Percentiles rank a stretch among this genome's conserved stretches.
Conservation (phyloP, 2,329 filamentous ascomycete species). For the Botryotinia globosa region DNA sequence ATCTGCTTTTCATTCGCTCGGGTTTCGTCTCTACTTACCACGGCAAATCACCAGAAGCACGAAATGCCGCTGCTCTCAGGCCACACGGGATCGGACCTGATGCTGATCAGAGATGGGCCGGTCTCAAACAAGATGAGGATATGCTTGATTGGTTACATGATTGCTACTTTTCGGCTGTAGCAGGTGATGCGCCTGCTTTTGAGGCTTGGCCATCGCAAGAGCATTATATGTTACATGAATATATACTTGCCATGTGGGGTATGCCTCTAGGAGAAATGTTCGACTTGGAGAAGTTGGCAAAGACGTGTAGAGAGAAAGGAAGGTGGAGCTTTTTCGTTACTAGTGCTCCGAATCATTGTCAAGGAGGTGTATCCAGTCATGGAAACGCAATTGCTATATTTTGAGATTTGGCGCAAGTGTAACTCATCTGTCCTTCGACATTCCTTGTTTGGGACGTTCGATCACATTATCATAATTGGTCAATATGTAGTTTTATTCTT, state of each 20-base stretch:
- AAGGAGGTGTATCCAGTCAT: constrained; percentile 49
- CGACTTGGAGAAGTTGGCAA: constrained; percentile 37
- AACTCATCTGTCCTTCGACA: background rate
- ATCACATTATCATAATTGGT: background rate
- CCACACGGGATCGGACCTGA: constrained; percentile 41
- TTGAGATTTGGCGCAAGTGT: constrained; percentile 8
- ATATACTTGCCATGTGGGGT: constrained; percentile 38
- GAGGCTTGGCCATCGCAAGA: constrained; percentile 39
- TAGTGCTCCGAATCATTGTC: constrained; percentile 41
- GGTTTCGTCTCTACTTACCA: constrained; percentile 45
- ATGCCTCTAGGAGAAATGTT: constrained; percentile 39
- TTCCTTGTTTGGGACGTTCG: background rate
- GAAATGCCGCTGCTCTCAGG: constrained; percentile 41
- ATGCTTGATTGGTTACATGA: constrained; percentile 46
- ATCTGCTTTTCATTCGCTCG: constrained; percentile 50
- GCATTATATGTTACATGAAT: constrained; percentile 36
- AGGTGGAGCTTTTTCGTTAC: constrained; percentile 39
- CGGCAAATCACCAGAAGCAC: constrained; percentile 41
- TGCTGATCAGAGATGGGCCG: constrained; percentile 42
- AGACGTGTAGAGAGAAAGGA: constrained; percentile 33
- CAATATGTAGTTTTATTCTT: background rate
- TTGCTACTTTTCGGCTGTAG: constrained; percentile 44
- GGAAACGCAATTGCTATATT: constrained; percentile 49
- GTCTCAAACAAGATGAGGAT: constrained; percentile 47
- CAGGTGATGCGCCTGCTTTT: constrained; percentile 45